Evolutionary conservation across 345 rosid species (phyloP), one percentile per base, ranked within the genome.

Genomic region (Brassica rapa): DNA sequence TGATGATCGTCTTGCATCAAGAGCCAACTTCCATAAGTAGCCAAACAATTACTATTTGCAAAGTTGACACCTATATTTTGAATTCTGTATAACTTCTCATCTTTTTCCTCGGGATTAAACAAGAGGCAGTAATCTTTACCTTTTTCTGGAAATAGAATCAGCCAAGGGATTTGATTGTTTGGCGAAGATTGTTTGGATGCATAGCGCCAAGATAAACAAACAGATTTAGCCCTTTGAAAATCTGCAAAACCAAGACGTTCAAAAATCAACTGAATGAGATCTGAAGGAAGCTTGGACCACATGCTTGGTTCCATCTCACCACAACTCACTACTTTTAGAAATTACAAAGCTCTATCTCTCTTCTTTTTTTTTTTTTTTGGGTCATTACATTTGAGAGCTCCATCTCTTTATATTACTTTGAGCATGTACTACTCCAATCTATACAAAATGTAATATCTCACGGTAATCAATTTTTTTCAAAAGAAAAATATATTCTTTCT

Each of bases 171-270:
- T 23, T 71, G 24, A 9, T 5, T 27, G 16, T 27, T 43, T 25
- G 68, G 68, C 4, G 27, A 2, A 15, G 60, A 72, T 15, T 5
- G 6, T 72, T 19, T 60, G 10, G 75, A 72, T 3, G 57, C 71
- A 14, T 2, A 23, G 1, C 8, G 41, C 75, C 68, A 72, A 25
- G 76, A 6, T 29, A 19, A 23, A 43, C 76, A 43, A 46, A 62
- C 76, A 10, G 43, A 72, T 62, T 72, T 72, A 43, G 76, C 68
- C 49, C 68, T 23, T 29, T 61, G 57, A 24, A 72, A 72, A 72
- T 72, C 67, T n/a, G n/a, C 68, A 61, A 61, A 61, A 0, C 68
- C 60, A 72, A 72, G 76, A 25, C 60, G 39, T 60, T 72, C 39
- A 5, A 39, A 60, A 39, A 72, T 16, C 41, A n/a, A 4, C 16